Evolutionary conservation across 202 grass and related monocot species (phyloP).

Genomic region (Zizania palustris): DNA sequence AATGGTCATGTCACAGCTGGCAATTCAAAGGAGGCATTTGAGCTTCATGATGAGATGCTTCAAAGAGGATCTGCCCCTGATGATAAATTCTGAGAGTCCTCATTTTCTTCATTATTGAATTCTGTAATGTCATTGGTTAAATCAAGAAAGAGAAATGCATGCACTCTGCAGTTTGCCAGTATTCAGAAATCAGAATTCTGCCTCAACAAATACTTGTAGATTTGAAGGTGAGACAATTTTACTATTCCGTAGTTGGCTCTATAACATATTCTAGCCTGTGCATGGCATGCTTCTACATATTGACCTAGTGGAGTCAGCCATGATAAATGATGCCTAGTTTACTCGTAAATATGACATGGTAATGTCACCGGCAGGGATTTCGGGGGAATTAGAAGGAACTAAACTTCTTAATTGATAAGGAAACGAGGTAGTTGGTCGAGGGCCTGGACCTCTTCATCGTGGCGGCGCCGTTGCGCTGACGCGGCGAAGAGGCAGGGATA

Average conservation of each 20-base stretch:
- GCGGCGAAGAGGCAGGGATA: no score
- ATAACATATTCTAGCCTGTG: neutral
- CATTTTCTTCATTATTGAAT: constrained; percentile 6
- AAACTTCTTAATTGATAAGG: no score
- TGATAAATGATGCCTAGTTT: no score
- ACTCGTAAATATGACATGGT: no score
- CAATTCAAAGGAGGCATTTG: constrained; percentile 81
- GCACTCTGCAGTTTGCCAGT: neutral
- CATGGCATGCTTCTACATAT: no score
- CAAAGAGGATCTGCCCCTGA: constrained; percentile 83
- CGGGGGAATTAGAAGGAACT: no score
- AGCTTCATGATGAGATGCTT: constrained; percentile 93
- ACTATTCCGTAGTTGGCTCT: neutral
- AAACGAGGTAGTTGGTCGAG: no score
- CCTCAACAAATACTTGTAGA: constrained; percentile 8
- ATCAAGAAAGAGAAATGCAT: constrained; percentile 19
- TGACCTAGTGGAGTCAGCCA: no score
- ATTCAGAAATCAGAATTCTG: constrained; percentile 12
- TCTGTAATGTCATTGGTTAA: neutral
- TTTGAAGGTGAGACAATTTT: constrained; percentile 38
- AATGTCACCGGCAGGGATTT: no score
- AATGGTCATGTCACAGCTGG: constrained; percentile 78
- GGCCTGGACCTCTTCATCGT: no score
- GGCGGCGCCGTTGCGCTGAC: no score
- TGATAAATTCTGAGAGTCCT: constrained; percentile 74